Conservation (phyloP, 1,284 basidiomycete genomes). For the Rhodotorula sp. region DNA sequence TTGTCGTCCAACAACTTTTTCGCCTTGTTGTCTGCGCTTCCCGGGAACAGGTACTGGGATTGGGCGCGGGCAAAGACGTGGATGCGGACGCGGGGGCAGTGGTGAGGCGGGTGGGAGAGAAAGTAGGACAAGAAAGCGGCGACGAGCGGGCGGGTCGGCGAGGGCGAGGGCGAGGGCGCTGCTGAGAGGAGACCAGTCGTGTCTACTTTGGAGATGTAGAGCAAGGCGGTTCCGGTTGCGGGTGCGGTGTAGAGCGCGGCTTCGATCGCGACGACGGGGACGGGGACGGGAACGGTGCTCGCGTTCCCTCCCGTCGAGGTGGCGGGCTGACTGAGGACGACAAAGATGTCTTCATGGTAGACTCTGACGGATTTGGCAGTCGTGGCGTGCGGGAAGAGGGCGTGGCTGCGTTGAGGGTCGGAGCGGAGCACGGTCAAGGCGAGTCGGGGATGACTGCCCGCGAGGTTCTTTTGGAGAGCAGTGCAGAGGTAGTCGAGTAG, state of each 20-base stretch:
- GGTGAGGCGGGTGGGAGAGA: slow-evolving; percentile 62
- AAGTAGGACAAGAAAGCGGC: slow-evolving; percentile 68
- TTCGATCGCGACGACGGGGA: slow-evolving; percentile 74
- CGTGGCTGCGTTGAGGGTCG: slow-evolving; percentile 62
- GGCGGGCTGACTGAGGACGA: slow-evolving; percentile 47
- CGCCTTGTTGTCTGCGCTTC: slow-evolving; percentile 69
- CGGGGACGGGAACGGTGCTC: slow-evolving; percentile 48
- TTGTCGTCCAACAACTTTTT: slow-evolving; percentile 79
- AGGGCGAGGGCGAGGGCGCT: not conserved
- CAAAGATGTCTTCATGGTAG: slow-evolving; percentile 70
- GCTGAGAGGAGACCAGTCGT: slow-evolving; percentile 68
- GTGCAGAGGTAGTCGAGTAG: slow-evolving; percentile 67
- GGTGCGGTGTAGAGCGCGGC: slow-evolving; percentile 75
- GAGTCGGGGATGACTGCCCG: slow-evolving; percentile 58
- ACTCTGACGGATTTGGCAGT: slow-evolving; percentile 56
- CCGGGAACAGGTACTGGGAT: slow-evolving; percentile 89
- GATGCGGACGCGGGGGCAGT: slow-evolving; percentile 67
- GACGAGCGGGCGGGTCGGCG: slow-evolving; percentile 67
- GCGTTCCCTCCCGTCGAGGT: not conserved
- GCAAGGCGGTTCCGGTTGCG: slow-evolving; percentile 64
- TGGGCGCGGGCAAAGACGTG: slow-evolving; percentile 91
- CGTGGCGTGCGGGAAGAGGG: slow-evolving; percentile 70
- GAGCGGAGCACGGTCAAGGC: slow-evolving; percentile 73
- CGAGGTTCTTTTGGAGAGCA: slow-evolving; percentile 55
- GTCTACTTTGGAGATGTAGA: slow-evolving; percentile 94